Conservation (phyloP, 257 asterid genomes). For the Capsicum baccatum region DNA sequence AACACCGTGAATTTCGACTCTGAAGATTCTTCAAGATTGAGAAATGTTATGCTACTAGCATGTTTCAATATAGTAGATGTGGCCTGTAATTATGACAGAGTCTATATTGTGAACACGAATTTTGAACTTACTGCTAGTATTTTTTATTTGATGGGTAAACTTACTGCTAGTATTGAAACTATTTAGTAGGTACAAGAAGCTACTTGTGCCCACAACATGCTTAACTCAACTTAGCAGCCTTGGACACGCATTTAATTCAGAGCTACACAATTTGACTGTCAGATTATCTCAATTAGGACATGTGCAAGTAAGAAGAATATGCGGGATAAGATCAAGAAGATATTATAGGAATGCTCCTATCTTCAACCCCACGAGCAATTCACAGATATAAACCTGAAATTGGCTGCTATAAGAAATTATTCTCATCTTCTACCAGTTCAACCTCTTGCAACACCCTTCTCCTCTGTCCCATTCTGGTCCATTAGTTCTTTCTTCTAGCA, state of each 20-base stretch:
- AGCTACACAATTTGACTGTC: not conserved
- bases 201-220: slow-evolving; percentile 10
- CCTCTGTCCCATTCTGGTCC: not conserved
- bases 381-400: not conserved
- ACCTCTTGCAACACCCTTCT: not conserved
- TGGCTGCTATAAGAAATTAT: not conserved
- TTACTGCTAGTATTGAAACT: not conserved
- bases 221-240: not conserved
- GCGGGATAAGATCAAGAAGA: not conserved
- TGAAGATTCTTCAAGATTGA: not conserved
- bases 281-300: slow-evolving; percentile 7
- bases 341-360: not conserved
- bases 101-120: not conserved
- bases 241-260: not conserved
- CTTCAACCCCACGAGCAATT: slow-evolving; percentile 16
- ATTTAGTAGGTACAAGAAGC: slow-evolving; percentile 14
- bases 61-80: slow-evolving; percentile 11
- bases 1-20: not conserved
- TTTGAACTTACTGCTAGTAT: not conserved
- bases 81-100: not conserved
- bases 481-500: not conserved
- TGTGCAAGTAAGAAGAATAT: not conserved
- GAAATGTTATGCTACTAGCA: not conserved
- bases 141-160: not conserved
- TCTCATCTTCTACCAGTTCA: not conserved